Conservation (phyloP, 2,329 filamentous ascomycete genomes). For the Botryotinia convoluta region DNA sequence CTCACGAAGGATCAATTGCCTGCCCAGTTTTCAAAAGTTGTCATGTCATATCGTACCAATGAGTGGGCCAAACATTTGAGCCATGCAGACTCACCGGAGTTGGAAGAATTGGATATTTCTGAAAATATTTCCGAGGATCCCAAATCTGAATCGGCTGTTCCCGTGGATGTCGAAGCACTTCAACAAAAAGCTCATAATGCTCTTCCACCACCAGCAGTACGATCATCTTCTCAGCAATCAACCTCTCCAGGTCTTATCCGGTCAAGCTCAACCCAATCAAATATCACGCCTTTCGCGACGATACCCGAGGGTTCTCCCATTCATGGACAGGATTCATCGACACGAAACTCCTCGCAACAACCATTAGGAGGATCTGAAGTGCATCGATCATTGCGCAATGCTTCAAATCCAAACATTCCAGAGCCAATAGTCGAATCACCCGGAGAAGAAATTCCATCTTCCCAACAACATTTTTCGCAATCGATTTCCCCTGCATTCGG, state of each 20-base stretch:
- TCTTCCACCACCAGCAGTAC: conserved; percentile 23
- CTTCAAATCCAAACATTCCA: conserved; percentile 37
- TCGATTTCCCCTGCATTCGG: conserved; percentile 33
- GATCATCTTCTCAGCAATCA: conserved; percentile 27
- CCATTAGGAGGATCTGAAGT: background rate
- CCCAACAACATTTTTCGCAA: background rate
- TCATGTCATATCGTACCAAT: conserved; percentile 82
- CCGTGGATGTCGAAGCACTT: conserved; percentile 62
- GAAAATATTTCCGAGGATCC: conserved; percentile 41
- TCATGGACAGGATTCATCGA: background rate
- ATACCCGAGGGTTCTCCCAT: background rate
- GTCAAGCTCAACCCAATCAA: conserved; percentile 28
- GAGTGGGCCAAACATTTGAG: conserved; percentile 94
- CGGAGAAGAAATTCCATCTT: conserved; percentile 32
- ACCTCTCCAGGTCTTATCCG: conserved; percentile 20
- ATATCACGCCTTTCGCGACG: conserved; percentile 4
- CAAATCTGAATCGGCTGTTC: conserved; percentile 53
- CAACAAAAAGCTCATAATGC: conserved; percentile 54
- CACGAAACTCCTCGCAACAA: conserved; percentile 7
- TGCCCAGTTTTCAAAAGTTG: conserved; percentile 69
- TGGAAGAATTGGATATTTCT: conserved; percentile 57
- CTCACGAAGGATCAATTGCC: conserved; percentile 64
- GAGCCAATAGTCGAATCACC: conserved; percentile 41
- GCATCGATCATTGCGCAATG: conserved; percentile 34
- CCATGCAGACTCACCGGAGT: conserved; percentile 68